Conservation (phyloP, 2,329 filamentous ascomycete species). For the Plenodomus tracheiphilus region DNA sequence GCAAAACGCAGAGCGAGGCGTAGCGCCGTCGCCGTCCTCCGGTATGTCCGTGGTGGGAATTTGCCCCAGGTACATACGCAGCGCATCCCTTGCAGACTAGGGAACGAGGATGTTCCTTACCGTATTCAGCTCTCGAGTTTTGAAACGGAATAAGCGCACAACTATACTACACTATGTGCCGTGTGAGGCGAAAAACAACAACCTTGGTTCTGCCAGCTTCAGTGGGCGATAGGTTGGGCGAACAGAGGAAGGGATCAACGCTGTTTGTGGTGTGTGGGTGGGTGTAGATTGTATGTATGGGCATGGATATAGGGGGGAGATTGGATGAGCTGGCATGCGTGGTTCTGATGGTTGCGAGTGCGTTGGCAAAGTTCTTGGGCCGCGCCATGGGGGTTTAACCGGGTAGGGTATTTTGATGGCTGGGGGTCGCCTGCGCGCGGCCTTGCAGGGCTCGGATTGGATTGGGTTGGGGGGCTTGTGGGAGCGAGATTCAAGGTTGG, state of each 20-base stretch:
- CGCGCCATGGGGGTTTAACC: too few relatives aligned
- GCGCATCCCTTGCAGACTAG: constrained; percentile 16
- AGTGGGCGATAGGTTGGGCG: constrained; percentile 9
- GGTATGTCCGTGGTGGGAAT: constrained; percentile 5
- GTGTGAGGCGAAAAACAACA: not conserved
- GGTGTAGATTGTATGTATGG: too few relatives aligned
- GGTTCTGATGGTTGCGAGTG: not conserved
- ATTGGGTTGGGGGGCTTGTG: too few relatives aligned
- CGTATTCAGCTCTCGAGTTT: constrained; percentile 11
- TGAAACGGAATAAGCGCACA: too few relatives aligned
- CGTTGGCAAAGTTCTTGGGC: too few relatives aligned
- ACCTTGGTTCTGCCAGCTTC: too few relatives aligned
- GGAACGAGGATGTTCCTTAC: constrained; percentile 14
- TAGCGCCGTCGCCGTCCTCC: constrained; percentile 3
- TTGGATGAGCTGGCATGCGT: not conserved
- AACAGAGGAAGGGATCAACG: constrained; percentile 13
- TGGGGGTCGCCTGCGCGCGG: too few relatives aligned
- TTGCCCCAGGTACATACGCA: too few relatives aligned
- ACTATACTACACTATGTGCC: not conserved
- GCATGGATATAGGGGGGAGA: not conserved
- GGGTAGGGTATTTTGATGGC: not conserved
- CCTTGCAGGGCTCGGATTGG: too few relatives aligned
- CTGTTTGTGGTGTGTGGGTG: constrained; percentile 2
- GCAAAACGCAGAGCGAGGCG: constrained; percentile 11
- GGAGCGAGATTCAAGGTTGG: too few relatives aligned